A percentile compares a stretch with the other conserved stretches of the same genome.
Conservation (phyloP, 2,329 filamentous ascomycete genomes). For the Thelonectria olida region DNA sequence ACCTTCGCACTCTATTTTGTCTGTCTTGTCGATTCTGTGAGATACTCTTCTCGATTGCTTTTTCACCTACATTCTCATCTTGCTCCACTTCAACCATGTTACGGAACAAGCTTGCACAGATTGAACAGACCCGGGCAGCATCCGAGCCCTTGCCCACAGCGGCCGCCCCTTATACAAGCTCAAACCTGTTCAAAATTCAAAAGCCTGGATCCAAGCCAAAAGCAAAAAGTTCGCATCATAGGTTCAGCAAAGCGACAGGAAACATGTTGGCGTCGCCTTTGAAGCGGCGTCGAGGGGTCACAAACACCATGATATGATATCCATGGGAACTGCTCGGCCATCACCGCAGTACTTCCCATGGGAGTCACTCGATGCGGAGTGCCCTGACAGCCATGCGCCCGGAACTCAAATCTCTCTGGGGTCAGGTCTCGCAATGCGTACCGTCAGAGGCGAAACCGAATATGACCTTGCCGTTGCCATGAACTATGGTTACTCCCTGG, state of each 20-base stretch:
- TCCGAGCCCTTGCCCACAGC: constrained; percentile 16
- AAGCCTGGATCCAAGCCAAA: constrained; percentile 1
- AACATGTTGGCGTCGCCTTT: neutral
- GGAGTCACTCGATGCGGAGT: neutral
- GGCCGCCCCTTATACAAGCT: constrained; percentile 13
- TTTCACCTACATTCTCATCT: neutral
- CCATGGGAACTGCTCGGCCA: constrained; percentile 13
- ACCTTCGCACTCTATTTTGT: too few relatives aligned
- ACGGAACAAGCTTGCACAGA: constrained; percentile 11
- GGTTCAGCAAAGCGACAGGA: neutral
- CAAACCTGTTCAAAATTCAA: constrained; percentile 6
- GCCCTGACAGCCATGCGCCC: neutral
- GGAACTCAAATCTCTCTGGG: neutral
- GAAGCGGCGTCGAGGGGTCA: neutral
- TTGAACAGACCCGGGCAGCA: constrained; percentile 10
- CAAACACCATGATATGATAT: neutral
- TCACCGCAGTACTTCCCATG: constrained; percentile 16
- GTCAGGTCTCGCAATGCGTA: neutral
- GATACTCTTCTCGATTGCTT: too few relatives aligned
- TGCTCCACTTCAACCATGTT: constrained; percentile 43
- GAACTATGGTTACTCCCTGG: constrained; percentile 80
- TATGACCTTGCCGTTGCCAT: constrained; percentile 61
- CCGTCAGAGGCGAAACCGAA: constrained; percentile 20
- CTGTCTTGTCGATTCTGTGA: too few relatives aligned
- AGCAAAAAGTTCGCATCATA: neutral